These are phyloP conservation scores for Trametes sanguinea DNA, from an alignment of 768 basidiomycete species.

Conservation along the genomic window DNA sequence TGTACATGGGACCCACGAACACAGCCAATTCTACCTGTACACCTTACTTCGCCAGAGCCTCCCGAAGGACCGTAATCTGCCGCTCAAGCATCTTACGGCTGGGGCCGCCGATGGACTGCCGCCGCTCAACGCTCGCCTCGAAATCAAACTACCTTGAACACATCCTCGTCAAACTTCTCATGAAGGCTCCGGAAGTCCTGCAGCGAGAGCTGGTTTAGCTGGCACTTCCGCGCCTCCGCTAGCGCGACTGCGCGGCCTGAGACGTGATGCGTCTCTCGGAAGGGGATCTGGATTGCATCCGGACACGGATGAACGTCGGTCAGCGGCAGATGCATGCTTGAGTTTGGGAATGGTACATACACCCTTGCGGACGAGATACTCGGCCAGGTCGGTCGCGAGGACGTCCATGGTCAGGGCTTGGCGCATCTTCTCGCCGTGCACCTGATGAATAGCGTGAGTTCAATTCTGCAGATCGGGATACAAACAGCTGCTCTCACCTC, in stretches of 20 bases:
- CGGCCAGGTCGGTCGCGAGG: slow-evolving; percentile 97
- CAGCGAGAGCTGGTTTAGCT: slow-evolving; percentile 78
- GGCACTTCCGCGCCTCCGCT: slow-evolving; percentile 80
- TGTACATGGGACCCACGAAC: background rate
- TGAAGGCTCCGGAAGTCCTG: slow-evolving; percentile 78
- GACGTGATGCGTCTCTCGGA: slow-evolving; percentile 98
- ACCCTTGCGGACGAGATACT: slow-evolving; percentile 98
- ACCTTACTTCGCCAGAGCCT: slow-evolving; percentile 43
- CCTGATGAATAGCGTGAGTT: slow-evolving; percentile 44
- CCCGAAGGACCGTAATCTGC: slow-evolving; percentile 79
- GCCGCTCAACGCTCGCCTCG: slow-evolving; percentile 90
- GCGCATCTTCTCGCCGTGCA: slow-evolving; percentile 88
- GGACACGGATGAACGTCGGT: slow-evolving; percentile 8
- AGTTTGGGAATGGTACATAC: slow-evolving; percentile 48
- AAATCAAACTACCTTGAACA: slow-evolving; percentile 89
- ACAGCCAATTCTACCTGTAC: background rate
- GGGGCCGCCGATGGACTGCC: slow-evolving; percentile 91
- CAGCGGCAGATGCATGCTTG: background rate
- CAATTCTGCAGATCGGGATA: too few species aligned
- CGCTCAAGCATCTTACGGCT: slow-evolving; percentile 81
- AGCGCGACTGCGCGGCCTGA: slow-evolving; percentile 96
- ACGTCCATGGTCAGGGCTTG: slow-evolving; percentile 94
- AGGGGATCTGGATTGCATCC: slow-evolving; percentile 70
- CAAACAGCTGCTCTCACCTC: slow-evolving; percentile 49
- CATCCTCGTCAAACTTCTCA: slow-evolving; percentile 78